These are phyloP conservation scores for Metschnikowia reukaufii DNA, from an alignment of 805 yeast genomes.

Conservation along the genomic window DNA sequence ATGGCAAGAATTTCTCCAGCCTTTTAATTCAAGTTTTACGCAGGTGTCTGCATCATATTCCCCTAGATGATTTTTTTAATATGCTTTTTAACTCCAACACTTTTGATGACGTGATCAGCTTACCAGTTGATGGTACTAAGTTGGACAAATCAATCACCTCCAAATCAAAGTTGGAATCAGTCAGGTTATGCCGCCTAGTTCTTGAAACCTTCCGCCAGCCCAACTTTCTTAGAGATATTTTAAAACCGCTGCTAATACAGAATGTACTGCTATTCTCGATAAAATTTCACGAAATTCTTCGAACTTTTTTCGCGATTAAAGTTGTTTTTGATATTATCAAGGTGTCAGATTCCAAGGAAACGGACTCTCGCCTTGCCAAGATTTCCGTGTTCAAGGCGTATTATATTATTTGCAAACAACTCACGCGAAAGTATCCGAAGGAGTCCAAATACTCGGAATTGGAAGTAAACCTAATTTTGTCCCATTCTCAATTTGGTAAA, in stretches of 20 bases:
- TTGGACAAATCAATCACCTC: not conserved
- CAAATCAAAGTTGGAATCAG: not conserved
- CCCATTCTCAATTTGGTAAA: conserved; percentile 43
- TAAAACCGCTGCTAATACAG: conserved; percentile 4
- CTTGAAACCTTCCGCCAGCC: not conserved
- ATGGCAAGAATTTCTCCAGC: too few relatives aligned
- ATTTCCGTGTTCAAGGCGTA: conserved; percentile 42
- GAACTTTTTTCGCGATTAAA: conserved; percentile 43
- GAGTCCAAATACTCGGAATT: conserved; percentile 31
- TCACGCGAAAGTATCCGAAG: conserved; percentile 37
- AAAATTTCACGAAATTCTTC: conserved; percentile 42
- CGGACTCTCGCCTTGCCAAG: conserved; percentile 25
- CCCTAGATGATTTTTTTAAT: conserved; percentile 43
- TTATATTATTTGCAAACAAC: conserved; percentile 40
- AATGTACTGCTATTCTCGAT: conserved; percentile 29
- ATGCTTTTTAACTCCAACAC: conserved; percentile 30
- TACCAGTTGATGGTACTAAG: not conserved
- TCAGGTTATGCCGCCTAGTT: not conserved
- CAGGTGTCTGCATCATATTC: conserved; percentile 27
- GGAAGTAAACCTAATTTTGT: conserved; percentile 33
- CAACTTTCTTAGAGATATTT: not conserved
- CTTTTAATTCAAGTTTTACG: conserved; percentile 16
- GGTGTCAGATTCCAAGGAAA: conserved; percentile 5
- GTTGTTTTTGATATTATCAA: conserved; percentile 20
- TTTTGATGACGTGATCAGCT: not conserved